phyloP scores from a whole-genome alignment of 495 filamentous ascomycete species.

The Penicillium robsamsonii region DNA sequence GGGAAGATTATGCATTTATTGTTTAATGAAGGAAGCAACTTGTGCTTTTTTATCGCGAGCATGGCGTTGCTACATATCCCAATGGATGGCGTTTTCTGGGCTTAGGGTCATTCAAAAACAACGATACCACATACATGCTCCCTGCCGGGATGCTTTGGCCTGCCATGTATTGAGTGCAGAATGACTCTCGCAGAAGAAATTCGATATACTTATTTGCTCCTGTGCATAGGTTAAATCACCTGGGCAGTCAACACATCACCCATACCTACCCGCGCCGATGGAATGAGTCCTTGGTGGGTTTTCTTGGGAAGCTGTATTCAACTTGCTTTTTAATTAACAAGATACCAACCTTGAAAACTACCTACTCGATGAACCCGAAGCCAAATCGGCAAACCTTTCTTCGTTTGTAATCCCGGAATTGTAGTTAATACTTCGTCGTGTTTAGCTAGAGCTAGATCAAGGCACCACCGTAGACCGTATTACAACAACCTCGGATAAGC shows the following conservation, averaged over 20 bases:
- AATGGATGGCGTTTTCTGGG: constrained; percentile 21
- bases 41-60: constrained; percentile 25
- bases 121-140: constrained; percentile 6
- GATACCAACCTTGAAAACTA: neutral
- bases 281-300: neutral
- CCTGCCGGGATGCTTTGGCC: constrained; percentile 3
- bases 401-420: too few species aligned
- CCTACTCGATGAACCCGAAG: too few species aligned
- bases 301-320: neutral
- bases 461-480: too few species aligned
- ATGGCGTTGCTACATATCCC: constrained; percentile 22
- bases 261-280: neutral
- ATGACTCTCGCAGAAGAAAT: neutral
- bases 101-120: constrained; percentile 3
- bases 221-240: neutral
- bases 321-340: neutral
- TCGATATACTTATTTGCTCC: neutral
- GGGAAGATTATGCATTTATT: constrained; percentile 14
- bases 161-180: constrained; percentile 3
- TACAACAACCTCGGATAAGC: too few species aligned
- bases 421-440: too few species aligned
- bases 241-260: neutral
- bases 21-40: constrained; percentile 19
- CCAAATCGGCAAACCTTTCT: too few species aligned
- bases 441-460: too few species aligned